Percentiles rank a stretch among this genome's conserved stretches.
These are phyloP conservation scores for Chaetomium fimeti DNA, from an alignment of 495 filamentous ascomycete genomes.

Conservation along the genomic window DNA sequence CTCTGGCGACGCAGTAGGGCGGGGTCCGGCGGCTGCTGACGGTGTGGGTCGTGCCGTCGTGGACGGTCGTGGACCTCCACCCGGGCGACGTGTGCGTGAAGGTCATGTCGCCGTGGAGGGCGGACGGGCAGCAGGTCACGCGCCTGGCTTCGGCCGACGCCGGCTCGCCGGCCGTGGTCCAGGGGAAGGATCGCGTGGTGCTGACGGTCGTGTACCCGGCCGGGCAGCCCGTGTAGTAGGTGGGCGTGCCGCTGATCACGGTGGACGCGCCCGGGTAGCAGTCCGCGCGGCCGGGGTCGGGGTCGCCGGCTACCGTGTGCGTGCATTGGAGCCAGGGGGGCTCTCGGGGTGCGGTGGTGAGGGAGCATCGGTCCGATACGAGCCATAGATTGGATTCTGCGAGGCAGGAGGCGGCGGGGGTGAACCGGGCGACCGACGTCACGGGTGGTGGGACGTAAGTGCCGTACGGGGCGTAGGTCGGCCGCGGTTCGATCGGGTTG, in stretches of 20 bases:
- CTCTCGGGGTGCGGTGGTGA: not conserved
- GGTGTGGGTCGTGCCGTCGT: not conserved
- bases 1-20: not conserved
- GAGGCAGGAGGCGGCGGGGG: not conserved
- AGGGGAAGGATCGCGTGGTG: not conserved
- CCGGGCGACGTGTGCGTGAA: not conserved
- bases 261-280: conserved; percentile 3
- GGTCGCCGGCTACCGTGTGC: not conserved
- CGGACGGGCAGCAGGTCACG: not conserved
- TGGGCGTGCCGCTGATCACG: not conserved
- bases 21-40: not conserved
- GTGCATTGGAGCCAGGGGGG: conserved; percentile 2
- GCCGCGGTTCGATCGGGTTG: not conserved
- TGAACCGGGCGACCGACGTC: not conserved
- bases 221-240: not conserved
- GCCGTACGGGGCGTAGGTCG: not conserved
- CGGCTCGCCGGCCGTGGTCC: not conserved
- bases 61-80: not conserved
- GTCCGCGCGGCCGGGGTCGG: not conserved
- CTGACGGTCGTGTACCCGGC: not conserved
- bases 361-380: not conserved
- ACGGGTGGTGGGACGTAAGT: not conserved
- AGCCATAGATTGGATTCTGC: not conserved
- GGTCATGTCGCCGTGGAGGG: not conserved
- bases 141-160: not conserved